phyloP scores from a whole-genome alignment of 257 asterid species.

The Striga asiatica region DNA sequence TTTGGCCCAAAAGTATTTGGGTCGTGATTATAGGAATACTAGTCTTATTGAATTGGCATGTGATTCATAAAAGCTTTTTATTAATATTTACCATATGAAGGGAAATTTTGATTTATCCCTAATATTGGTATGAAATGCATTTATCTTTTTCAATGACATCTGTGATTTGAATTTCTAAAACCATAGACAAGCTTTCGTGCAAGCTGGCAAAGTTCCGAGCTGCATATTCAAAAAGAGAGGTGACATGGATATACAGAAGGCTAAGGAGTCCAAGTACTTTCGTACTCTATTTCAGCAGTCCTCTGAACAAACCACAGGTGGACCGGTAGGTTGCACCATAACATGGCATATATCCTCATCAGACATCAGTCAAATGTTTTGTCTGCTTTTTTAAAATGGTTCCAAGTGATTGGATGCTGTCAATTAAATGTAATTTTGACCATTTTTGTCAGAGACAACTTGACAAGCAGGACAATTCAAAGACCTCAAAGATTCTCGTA shows the following conservation, averaged over 20 bases:
- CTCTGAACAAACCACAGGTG: conserved; percentile 23
- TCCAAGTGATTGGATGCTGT: neutral
- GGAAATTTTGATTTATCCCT: conserved; percentile 4
- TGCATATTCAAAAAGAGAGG: conserved; percentile 51
- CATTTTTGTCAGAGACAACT: conserved; percentile 36
- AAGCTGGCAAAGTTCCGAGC: conserved; percentile 70
- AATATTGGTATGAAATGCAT: neutral
- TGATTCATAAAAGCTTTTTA: too few species aligned
- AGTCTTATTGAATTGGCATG: too few species aligned
- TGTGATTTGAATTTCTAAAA: conserved; percentile 14
- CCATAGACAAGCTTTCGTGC: conserved; percentile 79
- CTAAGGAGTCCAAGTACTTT: conserved; percentile 62
- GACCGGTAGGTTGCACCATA: conserved; percentile 32
- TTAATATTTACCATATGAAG: too few species aligned
- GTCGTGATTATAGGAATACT: neutral
- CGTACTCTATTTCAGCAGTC: conserved; percentile 42
- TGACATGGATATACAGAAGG: conserved; percentile 45
- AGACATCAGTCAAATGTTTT: conserved; percentile 4
- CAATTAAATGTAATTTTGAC: neutral
- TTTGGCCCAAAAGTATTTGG: neutral
- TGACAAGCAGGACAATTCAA: conserved; percentile 30
- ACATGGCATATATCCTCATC: neutral
- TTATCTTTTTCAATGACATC: neutral
- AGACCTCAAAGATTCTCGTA: conserved; percentile 34
- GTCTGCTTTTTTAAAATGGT: neutral